Base-by-base conservation (phyloP, 1,284 basidiomycete species). In the Puccinia polysora region DNA sequence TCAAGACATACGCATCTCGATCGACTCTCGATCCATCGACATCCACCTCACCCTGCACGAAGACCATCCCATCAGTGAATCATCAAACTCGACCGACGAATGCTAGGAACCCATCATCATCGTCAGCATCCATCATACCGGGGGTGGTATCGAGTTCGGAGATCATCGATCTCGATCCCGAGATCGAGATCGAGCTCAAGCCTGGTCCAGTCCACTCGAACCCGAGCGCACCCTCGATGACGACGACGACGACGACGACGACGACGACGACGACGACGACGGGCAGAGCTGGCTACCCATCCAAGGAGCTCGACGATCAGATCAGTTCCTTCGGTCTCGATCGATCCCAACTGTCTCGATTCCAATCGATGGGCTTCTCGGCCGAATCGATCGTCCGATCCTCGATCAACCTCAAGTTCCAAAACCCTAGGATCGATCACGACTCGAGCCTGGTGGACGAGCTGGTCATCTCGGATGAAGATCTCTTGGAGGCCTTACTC, bases 121-220 rank as follows among this genome's bases (percentile, higher is more conserved):
- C 43, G 12, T n/a, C 28, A 2, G n/a, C n/a, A n/a, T n/a, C n/a
- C n/a, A n/a, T n/a, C n/a, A n/a, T n/a, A 40, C 23, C n/a, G 1
- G 87, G 87, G 43, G 89, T 87, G 0, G 86, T 89, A 1, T 75
- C 77, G 18, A 75, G 75, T 58, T 49, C 43, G 30, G 34, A 28
- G 34, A 18, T n/a, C n/a, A n/a, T n/a, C n/a, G n/a, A n/a, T n/a
- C n/a, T 4, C 59, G 59, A 12, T n/a, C 43, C 14, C n/a, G 10
- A 8, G 20, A 28, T 2, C 23, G 15, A 14, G n/a, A 4, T 12
- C 47, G n/a, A n/a, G n/a, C n/a, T 2, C 14, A 59, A 59, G 20
- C 36, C 38, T n/a, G 28, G 58, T 23, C 34, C 62, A 32, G 30
- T 45, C 0, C 1, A 25, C 5, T 1, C 28, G 30, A 47, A 25